phyloP scores from a whole-genome alignment of 2,329 filamentous ascomycete genomes.

The Clathrospora elynae region DNA sequence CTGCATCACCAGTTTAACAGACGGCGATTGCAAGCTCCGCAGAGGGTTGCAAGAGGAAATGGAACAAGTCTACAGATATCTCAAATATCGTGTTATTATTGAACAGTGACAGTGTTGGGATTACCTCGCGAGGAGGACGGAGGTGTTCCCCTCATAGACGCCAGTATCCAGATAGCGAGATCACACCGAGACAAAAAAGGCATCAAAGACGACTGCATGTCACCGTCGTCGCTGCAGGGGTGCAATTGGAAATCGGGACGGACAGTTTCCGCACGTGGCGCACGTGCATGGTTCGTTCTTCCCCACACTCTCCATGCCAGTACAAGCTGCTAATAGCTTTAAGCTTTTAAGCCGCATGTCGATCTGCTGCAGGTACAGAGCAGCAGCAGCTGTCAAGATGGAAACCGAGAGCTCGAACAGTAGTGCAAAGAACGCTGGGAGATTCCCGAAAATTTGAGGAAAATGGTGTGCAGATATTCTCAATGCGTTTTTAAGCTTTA shows the following conservation, averaged over 20 bases:
- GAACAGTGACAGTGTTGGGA: no score
- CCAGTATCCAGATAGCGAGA: no score
- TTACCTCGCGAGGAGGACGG: no score
- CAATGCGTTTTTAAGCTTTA: slow-evolving; percentile 7
- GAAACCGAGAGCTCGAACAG: slow-evolving; percentile 21
- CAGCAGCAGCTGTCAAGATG: slow-evolving; percentile 29
- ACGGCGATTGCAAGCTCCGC: background rate
- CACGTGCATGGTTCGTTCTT: slow-evolving; percentile 32
- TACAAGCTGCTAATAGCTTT: slow-evolving; percentile 30
- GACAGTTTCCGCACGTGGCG: slow-evolving; percentile 28
- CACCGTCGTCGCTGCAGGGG: background rate
- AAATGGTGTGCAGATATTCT: slow-evolving; percentile 4
- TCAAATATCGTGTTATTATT: no score
- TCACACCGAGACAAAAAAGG: background rate
- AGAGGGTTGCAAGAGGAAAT: no score
- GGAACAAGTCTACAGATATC: background rate
- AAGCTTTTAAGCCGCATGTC: slow-evolving; percentile 48
- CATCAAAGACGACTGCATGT: background rate
- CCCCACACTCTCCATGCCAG: slow-evolving; percentile 38
- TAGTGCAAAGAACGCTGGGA: slow-evolving; percentile 14
- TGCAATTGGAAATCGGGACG: slow-evolving; percentile 1
- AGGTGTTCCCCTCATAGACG: no score
- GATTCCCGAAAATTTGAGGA: slow-evolving; percentile 39
- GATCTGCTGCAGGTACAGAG: slow-evolving; percentile 42
- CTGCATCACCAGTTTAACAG: background rate